These are phyloP conservation scores for Bassia scoparia DNA, from an alignment of 148 eudicot species.

Conservation along the genomic window DNA sequence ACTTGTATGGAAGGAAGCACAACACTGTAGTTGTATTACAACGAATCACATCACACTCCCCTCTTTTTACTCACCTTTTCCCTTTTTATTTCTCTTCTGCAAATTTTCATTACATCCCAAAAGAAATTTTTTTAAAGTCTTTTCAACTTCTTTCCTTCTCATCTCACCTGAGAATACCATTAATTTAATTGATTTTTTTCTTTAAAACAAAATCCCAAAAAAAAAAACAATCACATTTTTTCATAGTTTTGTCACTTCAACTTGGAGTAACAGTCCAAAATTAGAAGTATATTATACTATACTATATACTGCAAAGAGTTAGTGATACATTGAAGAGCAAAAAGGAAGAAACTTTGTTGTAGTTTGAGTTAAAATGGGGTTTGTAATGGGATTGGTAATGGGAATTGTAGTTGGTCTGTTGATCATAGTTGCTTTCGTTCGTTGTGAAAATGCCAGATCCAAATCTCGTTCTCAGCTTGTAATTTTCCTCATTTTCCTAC, in stretches of 20 bases:
- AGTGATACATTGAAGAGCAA: background rate
- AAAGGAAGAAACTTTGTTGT: background rate
- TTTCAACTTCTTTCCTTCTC: background rate
- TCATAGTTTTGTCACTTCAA: no score
- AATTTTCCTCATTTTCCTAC: background rate
- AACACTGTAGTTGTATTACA: background rate
- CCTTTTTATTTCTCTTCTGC: background rate
- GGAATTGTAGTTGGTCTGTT: constrained; percentile 59
- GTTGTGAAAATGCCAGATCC: constrained; percentile 82
- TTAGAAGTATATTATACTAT: background rate
- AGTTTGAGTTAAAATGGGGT: constrained; percentile 37
- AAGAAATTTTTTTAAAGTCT: background rate
- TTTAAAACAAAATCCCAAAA: no score
- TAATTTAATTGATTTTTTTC: no score
- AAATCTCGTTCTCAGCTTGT: constrained; percentile 63
- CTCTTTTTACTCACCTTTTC: background rate
- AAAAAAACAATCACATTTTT: no score
- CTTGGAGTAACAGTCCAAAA: no score
- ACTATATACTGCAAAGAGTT: no score
- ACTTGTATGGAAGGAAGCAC: background rate
- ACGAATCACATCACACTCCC: background rate
- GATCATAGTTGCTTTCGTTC: constrained; percentile 59
- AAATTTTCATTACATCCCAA: background rate
- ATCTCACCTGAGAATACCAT: background rate
- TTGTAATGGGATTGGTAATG: constrained; percentile 50